Conservation (phyloP, 78 protist genomes). For the Polysphondylium violaceum region DNA sequence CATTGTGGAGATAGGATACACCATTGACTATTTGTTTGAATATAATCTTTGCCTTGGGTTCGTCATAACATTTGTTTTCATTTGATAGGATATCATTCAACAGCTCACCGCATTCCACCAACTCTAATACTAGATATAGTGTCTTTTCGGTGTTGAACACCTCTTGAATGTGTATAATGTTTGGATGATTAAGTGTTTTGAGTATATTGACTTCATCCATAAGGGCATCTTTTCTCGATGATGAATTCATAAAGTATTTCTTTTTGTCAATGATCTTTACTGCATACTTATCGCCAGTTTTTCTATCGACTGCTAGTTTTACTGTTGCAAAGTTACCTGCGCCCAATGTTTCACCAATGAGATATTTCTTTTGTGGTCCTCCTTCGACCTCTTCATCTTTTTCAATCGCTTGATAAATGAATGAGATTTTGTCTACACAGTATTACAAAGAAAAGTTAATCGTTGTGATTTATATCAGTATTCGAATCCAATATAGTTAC, state of each 20-base stretch:
- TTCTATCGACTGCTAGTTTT: conserved; percentile 74
- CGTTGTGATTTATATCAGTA: not conserved
- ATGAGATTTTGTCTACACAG: conserved; percentile 40
- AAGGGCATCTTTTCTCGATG: conserved; percentile 72
- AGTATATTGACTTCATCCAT: conserved; percentile 85
- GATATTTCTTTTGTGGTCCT: conserved; percentile 68
- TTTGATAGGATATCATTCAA: conserved; percentile 64
- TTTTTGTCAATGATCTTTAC: conserved; percentile 84
- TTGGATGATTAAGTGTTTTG: conserved; percentile 39
- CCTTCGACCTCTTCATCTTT: conserved; percentile 67
- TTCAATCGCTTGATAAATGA: conserved; percentile 36
- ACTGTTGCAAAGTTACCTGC: conserved; percentile 85
- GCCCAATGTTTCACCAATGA: conserved; percentile 70
- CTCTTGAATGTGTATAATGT: conserved; percentile 76
- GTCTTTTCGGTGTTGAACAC: conserved; percentile 67
- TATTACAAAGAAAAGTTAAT: not conserved
- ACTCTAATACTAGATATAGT: conserved; percentile 63
- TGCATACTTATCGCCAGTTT: conserved; percentile 68
- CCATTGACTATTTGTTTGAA: conserved; percentile 82
- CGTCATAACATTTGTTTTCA: conserved; percentile 19
- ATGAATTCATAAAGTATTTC: conserved; percentile 63
- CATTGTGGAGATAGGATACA: conserved; percentile 74
- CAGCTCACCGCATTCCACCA: conserved; percentile 66
- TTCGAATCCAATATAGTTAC: not conserved
- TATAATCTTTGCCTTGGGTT: conserved; percentile 41